Conservation (phyloP, 2,329 filamentous ascomycete genomes). For the Verticillium zaregamsianum region DNA sequence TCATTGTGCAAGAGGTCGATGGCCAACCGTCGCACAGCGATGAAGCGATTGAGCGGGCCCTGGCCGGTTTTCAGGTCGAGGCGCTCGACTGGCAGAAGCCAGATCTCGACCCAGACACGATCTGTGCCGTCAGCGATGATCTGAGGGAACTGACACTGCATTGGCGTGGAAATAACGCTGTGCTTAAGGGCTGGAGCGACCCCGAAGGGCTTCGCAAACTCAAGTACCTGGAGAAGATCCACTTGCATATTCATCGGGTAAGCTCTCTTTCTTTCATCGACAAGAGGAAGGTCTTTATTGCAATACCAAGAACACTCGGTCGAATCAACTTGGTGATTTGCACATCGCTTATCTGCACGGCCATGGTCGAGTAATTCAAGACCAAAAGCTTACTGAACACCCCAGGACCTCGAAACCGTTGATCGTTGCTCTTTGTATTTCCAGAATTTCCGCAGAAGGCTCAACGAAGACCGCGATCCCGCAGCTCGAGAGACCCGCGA, state of each 20-base stretch:
- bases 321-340: background rate
- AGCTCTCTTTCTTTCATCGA: background rate
- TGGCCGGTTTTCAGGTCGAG: conserved; percentile 20
- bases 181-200: conserved; percentile 23
- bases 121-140: conserved; percentile 9
- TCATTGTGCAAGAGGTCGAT: background rate
- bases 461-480: background rate
- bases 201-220: conserved; percentile 17
- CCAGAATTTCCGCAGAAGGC: background rate
- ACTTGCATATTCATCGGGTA: conserved; percentile 18
- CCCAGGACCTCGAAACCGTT: conserved; percentile 9
- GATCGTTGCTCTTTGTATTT: conserved; percentile 2
- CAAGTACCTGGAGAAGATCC: conserved; percentile 17
- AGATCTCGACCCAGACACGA: conserved; percentile 21
- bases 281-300: too few relatives aligned
- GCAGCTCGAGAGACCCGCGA: background rate
- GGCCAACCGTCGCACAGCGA: conserved; percentile 19
- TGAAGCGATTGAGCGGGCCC: conserved; percentile 20
- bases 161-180: conserved; percentile 27
- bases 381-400: background rate
- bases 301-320: too few relatives aligned
- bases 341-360: background rate
- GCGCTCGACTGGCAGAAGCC: conserved; percentile 23
- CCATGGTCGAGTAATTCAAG: background rate
- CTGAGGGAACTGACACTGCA: conserved; percentile 20